phyloP scores from a whole-genome alignment of 148 eudicot species.

The Euryodendron excelsum region DNA sequence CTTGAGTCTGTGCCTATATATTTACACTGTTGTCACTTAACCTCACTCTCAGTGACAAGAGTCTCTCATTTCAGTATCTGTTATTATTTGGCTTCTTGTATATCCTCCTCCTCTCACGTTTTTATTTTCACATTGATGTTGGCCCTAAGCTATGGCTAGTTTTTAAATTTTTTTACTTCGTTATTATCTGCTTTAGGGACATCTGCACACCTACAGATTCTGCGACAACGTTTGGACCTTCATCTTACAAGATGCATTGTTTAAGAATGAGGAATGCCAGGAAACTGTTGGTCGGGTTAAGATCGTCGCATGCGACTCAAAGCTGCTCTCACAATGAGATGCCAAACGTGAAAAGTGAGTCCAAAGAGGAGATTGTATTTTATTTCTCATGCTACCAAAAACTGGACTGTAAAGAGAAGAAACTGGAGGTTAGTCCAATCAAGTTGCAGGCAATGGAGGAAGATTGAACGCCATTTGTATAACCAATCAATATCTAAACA shows the following conservation, averaged over 20 bases:
- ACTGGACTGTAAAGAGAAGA: background rate
- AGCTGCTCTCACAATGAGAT: slow-evolving; percentile 69
- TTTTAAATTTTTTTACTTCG: background rate
- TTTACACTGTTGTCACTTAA: too few relatives aligned
- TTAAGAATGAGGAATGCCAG: slow-evolving; percentile 65
- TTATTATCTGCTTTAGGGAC: slow-evolving; percentile 54
- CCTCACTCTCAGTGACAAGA: too few relatives aligned
- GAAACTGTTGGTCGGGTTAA: slow-evolving; percentile 70
- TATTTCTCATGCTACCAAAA: background rate
- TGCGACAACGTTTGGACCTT: slow-evolving; percentile 97
- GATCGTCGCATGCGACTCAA: slow-evolving; percentile 93
- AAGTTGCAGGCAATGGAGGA: background rate
- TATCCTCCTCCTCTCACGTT: too few relatives aligned
- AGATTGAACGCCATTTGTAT: background rate
- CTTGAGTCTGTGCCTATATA: too few relatives aligned
- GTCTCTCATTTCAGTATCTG: too few relatives aligned
- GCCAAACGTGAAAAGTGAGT: background rate
- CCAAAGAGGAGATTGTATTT: background rate
- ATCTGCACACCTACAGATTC: slow-evolving; percentile 92
- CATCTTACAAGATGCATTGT: slow-evolving; percentile 67
- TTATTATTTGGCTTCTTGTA: too few relatives aligned
- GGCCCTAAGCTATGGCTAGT: background rate
- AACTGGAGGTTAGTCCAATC: background rate
- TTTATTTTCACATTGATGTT: background rate
- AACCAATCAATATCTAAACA: background rate